These are phyloP conservation scores for Chrysoporthe puriensis DNA, from an alignment of 2,329 filamentous ascomycete genomes.

Conservation along the genomic window DNA sequence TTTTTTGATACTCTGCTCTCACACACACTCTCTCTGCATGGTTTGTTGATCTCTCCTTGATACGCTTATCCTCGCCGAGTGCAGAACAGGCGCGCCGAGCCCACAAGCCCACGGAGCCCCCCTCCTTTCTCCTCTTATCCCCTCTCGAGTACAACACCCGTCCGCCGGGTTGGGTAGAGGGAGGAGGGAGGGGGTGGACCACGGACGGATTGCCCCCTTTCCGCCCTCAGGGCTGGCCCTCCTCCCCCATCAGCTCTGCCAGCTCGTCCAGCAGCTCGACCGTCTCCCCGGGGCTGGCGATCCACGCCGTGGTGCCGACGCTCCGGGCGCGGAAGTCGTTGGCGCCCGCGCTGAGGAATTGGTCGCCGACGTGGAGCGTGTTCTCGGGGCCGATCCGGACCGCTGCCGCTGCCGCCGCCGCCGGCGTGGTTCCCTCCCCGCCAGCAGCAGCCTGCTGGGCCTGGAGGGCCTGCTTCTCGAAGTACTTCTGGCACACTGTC, in stretches of 20 bases:
- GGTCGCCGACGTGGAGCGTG: constrained; percentile 93
- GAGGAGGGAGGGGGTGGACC: no score
- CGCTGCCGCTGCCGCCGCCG: constrained; percentile 9
- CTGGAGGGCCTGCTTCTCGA: constrained; percentile 55
- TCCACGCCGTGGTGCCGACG: constrained; percentile 95
- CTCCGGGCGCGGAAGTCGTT: constrained; percentile 96
- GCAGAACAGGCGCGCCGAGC: no score
- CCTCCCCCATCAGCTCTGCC: constrained; percentile 58
- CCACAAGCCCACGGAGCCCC: no score
- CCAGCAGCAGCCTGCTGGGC: no score
- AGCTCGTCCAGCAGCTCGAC: constrained; percentile 88
- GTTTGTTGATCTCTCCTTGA: no score
- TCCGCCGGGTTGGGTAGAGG: no score
- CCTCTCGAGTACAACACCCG: no score
- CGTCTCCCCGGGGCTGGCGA: constrained; percentile 89
- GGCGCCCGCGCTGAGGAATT: constrained; percentile 91
- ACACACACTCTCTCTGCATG: no score
- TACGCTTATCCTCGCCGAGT: no score
- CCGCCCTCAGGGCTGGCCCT: constrained; percentile 35
- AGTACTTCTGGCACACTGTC: constrained; percentile 87
- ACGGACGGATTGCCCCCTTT: no score
- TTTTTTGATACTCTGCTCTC: no score
- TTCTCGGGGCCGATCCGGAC: constrained; percentile 66
- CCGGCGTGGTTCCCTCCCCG: constrained; percentile 2
- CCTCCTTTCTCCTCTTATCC: no score